Conservation (phyloP, 805 yeast genomes). For the Yamadazyma laniorum region DNA sequence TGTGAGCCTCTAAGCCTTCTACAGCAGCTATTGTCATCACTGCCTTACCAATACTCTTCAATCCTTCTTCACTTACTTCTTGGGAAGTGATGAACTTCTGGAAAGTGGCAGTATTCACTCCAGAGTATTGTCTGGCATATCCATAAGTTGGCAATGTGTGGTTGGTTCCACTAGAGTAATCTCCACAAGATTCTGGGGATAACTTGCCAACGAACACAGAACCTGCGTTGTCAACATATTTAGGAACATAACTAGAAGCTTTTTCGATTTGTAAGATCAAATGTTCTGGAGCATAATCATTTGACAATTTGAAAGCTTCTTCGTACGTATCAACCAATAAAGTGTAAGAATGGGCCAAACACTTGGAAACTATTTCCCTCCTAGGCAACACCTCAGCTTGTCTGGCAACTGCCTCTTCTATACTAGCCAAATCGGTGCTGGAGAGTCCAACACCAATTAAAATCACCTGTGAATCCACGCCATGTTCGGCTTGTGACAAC, state of each 20-base stretch:
- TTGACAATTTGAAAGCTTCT: constrained; percentile 84
- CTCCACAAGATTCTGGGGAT: constrained; percentile 98
- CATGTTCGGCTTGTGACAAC: constrained; percentile 98
- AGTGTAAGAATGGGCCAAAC: constrained; percentile 88
- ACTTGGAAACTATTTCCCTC: constrained; percentile 87
- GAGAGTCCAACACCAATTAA: constrained; percentile 77
- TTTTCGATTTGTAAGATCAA: constrained; percentile 85
- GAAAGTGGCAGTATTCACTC: constrained; percentile 94
- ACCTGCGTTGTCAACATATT: constrained; percentile 86
- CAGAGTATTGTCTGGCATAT: constrained; percentile 95
- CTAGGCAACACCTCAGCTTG: constrained; percentile 89
- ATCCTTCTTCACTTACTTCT: constrained; percentile 81
- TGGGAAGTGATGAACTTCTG: constrained; percentile 94
- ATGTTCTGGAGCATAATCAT: constrained; percentile 96
- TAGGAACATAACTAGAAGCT: constrained; percentile 68
- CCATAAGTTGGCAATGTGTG: constrained; percentile 99
- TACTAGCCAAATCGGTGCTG: constrained; percentile 54
- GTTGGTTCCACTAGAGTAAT: constrained; percentile 96
- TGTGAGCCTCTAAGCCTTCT: constrained; percentile 96
- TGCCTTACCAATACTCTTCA: constrained; percentile 87
- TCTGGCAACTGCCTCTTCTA: constrained; percentile 77
- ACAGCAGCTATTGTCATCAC: constrained; percentile 94
- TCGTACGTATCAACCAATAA: constrained; percentile 65
- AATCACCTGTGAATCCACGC: constrained; percentile 96
- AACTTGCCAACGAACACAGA: constrained; percentile 94